Conservation (phyloP, 805 yeast species). For the Hanseniaspora thailandica region DNA sequence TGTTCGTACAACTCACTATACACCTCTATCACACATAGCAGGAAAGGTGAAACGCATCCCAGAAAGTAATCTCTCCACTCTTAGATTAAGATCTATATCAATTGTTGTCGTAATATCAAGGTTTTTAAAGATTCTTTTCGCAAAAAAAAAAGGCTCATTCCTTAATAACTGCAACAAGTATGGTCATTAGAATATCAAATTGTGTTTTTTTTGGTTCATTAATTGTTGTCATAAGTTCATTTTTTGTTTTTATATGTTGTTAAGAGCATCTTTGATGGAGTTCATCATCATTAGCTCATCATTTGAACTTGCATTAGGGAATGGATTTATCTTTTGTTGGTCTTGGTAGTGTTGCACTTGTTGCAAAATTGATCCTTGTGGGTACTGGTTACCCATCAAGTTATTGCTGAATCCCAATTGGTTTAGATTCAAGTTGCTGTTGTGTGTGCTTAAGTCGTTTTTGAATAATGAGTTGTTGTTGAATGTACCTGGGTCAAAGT, state of each 20-base stretch:
- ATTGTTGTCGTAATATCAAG: not conserved
- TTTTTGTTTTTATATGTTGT: constrained; percentile 17
- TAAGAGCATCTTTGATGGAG: constrained; percentile 21
- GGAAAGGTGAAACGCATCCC: not conserved
- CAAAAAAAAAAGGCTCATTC: not conserved
- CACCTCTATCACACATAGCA: not conserved
- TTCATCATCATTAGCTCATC: constrained; percentile 23
- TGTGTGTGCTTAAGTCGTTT: not conserved
- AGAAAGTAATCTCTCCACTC: too few relatives aligned
- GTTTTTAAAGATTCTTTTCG: not conserved
- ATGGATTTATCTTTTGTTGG: not conserved
- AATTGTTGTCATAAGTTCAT: not conserved
- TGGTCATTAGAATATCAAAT: too few relatives aligned
- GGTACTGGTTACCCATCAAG: constrained; percentile 1
- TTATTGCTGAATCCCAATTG: constrained; percentile 1
- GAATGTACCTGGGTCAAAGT: constrained; percentile 5
- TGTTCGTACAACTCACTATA: not conserved
- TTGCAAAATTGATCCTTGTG: constrained; percentile 7
- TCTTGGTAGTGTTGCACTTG: constrained; percentile 13
- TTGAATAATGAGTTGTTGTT: not conserved
- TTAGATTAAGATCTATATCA: too few relatives aligned
- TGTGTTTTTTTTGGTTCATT: not conserved
- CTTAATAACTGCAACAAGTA: not conserved
- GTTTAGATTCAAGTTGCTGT: constrained; percentile 1
- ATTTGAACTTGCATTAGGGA: not conserved